These are phyloP conservation scores for Elaeagnus macrophylla DNA, from an alignment of 306 rosid genomes.

Conservation along the genomic window DNA sequence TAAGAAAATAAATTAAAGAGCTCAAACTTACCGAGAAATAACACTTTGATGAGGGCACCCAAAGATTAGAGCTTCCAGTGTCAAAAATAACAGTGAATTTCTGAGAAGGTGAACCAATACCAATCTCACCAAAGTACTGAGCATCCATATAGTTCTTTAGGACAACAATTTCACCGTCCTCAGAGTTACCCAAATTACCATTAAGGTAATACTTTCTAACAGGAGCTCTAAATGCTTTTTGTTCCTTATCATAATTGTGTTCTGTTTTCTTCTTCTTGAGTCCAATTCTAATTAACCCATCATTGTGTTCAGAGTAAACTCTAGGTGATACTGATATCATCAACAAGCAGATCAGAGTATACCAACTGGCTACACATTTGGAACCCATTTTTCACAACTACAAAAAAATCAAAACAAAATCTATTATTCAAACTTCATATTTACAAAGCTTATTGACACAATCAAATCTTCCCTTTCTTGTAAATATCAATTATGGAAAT, in stretches of 20 bases:
- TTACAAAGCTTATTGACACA: too few relatives aligned
- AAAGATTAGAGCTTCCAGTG: conserved; percentile 80
- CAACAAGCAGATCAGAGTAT: conserved; percentile 18
- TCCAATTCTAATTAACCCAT: conserved; percentile 41
- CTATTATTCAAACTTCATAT: conserved; percentile 11
- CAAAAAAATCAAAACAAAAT: conserved; percentile 9
- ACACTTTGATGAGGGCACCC: conserved; percentile 86
- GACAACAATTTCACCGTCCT: conserved; percentile 41
- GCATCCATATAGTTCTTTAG: conserved; percentile 82
- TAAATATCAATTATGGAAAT: too few relatives aligned
- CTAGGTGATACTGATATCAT: conserved; percentile 28
- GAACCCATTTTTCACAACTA: conserved; percentile 33
- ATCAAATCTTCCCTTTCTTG: too few relatives aligned
- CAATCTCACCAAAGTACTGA: conserved; percentile 82
- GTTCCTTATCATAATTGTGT: conserved; percentile 22
- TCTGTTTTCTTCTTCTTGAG: conserved; percentile 36
- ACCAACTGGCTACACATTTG: conserved; percentile 18
- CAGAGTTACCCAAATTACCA: conserved; percentile 19
- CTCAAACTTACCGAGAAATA: conserved; percentile 41
- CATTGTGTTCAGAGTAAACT: conserved; percentile 30
- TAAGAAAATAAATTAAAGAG: not conserved
- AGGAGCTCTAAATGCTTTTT: conserved; percentile 9
- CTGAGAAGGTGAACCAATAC: conserved; percentile 71
- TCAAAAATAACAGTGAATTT: conserved; percentile 68
- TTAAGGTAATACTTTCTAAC: conserved; percentile 24